Evolutionary conservation across 202 grass and related monocot genomes (phyloP), one percentile per base, ranked within the genome.

Genomic region (Bolboschoenoplectus hybrid): DNA sequence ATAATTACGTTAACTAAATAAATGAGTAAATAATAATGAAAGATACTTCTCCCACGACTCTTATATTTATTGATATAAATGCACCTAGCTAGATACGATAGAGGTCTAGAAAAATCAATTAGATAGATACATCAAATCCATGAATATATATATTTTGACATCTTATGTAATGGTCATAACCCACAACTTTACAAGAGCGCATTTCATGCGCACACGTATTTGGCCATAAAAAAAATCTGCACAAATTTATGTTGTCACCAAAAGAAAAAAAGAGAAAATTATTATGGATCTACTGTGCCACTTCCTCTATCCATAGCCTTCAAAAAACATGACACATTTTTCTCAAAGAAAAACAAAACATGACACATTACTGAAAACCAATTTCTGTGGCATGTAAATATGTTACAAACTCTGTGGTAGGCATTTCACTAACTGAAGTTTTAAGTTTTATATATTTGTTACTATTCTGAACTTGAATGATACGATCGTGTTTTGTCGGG

Each of bases 91-190:
- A 72, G 67, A 46, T 44, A 43, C 40, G 14, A 26, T 26, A 45
- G 2, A 58, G 17, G 55, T 13, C 55, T 58, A 16, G 13, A 7
- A 9, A 3, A 45, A n/a, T 71, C 40, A 39, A 38, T 67, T 38
- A 39, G 64, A 71, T 45, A 4, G 26, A 56, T 56, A 57, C 16
- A 70, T 70, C 67, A 70, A 44, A 70, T 45, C 67, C 67, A 70
- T 45, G 67, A 45, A 13, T 2, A 57, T 16, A 14, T 56, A 56
- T 14, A 45, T 70, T 44, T 70, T 70, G 1, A 45, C 67, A 9
- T 70, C 6, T 10, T 56, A 56, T 26, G 16, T 3, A 58, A 58
- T 58, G 13, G 3, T 56, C 17, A 14, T 58, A 58, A 58, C 17
- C 32, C 19, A 66, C 32, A 66, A 38, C 32, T 35, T 39, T 13